phyloP scores from a whole-genome alignment of 176 grass and related monocot species.

The Dendrocalamus sinicus region DNA sequence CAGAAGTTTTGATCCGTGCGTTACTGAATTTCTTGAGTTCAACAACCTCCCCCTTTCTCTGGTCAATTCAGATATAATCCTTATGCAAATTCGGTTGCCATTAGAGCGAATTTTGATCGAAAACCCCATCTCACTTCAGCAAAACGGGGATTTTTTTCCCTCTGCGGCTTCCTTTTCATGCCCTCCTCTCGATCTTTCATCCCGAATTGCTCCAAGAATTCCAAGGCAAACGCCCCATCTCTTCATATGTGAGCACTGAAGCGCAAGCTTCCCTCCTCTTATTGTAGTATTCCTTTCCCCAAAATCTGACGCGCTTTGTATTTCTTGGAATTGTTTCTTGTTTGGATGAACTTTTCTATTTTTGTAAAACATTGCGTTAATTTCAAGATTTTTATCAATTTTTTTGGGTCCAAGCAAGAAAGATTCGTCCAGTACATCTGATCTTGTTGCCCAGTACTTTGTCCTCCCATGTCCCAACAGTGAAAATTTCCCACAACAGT shows the following conservation, averaged over 20 bases:
- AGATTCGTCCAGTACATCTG: conserved; percentile 56
- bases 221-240: not conserved
- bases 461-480: conserved; percentile 42
- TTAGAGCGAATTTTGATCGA: not conserved
- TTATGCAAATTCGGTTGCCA: not conserved
- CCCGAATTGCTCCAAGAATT: conserved; percentile 12
- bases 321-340: not conserved
- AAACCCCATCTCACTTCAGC: not conserved
- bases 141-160: not conserved
- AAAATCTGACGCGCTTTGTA: conserved; percentile 9
- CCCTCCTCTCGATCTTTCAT: not conserved
- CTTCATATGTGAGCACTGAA: not conserved
- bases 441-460: conserved; percentile 40
- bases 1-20: not conserved
- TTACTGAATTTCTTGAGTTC: not conserved
- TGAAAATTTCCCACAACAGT: conserved; percentile 7
- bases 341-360: not conserved
- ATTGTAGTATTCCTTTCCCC: not conserved
- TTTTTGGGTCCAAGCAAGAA: conserved; percentile 43
- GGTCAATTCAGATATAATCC: not conserved
- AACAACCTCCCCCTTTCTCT: not conserved
- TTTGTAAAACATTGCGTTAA: not conserved
- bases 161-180: not conserved
- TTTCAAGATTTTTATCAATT: not conserved
- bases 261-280: not conserved